These are phyloP conservation scores for Suaeda aralocaspica DNA, from an alignment of 148 eudicot species.

Conservation along the genomic window DNA sequence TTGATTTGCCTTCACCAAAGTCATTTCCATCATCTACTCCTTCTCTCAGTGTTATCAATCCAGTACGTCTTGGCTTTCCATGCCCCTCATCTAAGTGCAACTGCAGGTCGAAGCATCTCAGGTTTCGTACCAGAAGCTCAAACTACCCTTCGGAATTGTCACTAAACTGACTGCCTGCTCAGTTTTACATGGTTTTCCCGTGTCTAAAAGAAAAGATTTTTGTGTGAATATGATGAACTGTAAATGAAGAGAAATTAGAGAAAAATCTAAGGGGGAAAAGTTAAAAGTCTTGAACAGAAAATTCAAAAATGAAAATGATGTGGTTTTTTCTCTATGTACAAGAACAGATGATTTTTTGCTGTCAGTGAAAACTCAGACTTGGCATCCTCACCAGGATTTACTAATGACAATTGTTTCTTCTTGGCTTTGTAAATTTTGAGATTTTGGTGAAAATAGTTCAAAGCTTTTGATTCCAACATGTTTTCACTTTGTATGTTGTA, in stretches of 20 bases:
- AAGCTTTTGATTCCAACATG: not conserved
- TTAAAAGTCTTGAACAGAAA: not conserved
- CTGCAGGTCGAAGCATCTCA: slow-evolving; percentile 22
- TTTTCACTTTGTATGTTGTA: not conserved
- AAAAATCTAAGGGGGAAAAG: slow-evolving; percentile 3
- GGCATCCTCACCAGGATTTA: not conserved
- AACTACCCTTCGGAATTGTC: slow-evolving; percentile 23
- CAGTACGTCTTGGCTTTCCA: slow-evolving; percentile 15
- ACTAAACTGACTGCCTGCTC: slow-evolving; percentile 14
- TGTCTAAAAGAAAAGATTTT: slow-evolving; percentile 13
- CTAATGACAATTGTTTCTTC: not conserved
- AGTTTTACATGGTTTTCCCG: slow-evolving; percentile 10
- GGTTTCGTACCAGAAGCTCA: slow-evolving; percentile 23
- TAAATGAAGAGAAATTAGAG: slow-evolving; percentile 11
- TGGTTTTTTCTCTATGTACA: not conserved
- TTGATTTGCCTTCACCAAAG: not conserved
- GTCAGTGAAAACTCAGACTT: not conserved
- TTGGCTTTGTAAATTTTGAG: not conserved
- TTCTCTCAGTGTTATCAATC: slow-evolving; percentile 16
- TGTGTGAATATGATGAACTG: slow-evolving; percentile 26
- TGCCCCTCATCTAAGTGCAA: slow-evolving; percentile 21
- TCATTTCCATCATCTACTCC: slow-evolving; percentile 14
- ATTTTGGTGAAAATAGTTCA: not conserved
- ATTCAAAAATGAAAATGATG: not conserved
- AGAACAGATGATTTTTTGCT: slow-evolving; percentile 1